Percentiles rank a stretch among this genome's conserved stretches.
Conservation (phyloP, 192 early-diverging fungal genomes). For the Coemansia sp. region DNA sequence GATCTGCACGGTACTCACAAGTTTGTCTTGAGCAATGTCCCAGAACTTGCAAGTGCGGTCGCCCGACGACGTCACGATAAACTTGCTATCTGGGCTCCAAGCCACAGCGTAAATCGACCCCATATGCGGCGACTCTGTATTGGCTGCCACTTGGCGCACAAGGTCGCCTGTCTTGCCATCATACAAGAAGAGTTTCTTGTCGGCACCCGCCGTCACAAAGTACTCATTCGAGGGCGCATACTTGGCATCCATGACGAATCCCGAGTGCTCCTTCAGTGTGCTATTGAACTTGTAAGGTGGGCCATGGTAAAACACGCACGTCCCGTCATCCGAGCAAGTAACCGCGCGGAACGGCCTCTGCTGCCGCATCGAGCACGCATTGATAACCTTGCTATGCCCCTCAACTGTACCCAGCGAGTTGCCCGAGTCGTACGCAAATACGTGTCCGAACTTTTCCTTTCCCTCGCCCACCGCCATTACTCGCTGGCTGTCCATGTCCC, state of each 20-base stretch:
- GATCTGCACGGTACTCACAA: constrained; percentile 67
- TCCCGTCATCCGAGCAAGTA: constrained; percentile 89
- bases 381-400: constrained; percentile 89
- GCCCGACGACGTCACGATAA: constrained; percentile 80
- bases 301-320: constrained; percentile 89
- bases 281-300: constrained; percentile 87
- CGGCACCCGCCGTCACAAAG: constrained; percentile 85
- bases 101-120: constrained; percentile 85
- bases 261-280: constrained; percentile 77
- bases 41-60: constrained; percentile 91
- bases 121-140: constrained; percentile 64
- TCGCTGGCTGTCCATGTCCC: constrained; percentile 96
- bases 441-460: constrained; percentile 86
- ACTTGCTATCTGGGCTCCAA: constrained; percentile 83
- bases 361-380: constrained; percentile 88
- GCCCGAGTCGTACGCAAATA: constrained; percentile 87
- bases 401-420: constrained; percentile 89
- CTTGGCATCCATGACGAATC: constrained; percentile 90
- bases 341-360: constrained; percentile 90
- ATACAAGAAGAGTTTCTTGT: constrained; percentile 91
- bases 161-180: constrained; percentile 91
- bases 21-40: constrained; percentile 76
- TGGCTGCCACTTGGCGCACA: constrained; percentile 58
- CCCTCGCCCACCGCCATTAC: constrained; percentile 97
- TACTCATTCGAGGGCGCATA: constrained; percentile 82